Percentiles rank a stretch among this genome's conserved stretches.
phyloP scores from a whole-genome alignment of 2,329 filamentous ascomycete genomes.

The Neobulgaria alba region DNA sequence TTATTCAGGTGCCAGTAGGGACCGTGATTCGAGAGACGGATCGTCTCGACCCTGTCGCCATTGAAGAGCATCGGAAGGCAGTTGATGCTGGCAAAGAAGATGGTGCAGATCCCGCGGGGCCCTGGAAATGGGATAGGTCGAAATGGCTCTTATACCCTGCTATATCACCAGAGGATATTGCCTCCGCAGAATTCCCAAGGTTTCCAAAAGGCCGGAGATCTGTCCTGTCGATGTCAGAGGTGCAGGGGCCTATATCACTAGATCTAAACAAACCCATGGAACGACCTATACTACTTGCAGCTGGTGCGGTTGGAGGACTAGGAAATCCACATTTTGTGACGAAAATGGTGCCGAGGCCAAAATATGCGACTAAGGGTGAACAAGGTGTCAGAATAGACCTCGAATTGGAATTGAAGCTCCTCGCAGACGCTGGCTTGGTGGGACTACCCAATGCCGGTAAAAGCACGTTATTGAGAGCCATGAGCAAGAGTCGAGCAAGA shows the following conservation, averaged over 20 bases:
- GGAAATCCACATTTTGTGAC: slow-evolving; percentile 92
- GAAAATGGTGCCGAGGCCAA: slow-evolving; percentile 63
- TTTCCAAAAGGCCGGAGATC: slow-evolving; percentile 47
- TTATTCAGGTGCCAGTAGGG: slow-evolving; percentile 86
- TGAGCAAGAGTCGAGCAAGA: slow-evolving; percentile 82
- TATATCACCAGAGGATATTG: slow-evolving; percentile 61
- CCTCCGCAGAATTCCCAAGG: slow-evolving; percentile 47
- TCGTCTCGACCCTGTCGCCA: slow-evolving; percentile 65
- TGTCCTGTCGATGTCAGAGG: slow-evolving; percentile 49
- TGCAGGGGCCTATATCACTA: slow-evolving; percentile 60
- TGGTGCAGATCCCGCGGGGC: slow-evolving; percentile 21
- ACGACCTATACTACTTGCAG: slow-evolving; percentile 74
- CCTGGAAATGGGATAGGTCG: slow-evolving; percentile 41
- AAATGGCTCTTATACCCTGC: slow-evolving; percentile 87
- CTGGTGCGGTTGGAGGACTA: slow-evolving; percentile 79
- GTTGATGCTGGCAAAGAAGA: slow-evolving; percentile 33
- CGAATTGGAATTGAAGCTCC: slow-evolving; percentile 85
- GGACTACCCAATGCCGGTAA: slow-evolving; percentile 95
- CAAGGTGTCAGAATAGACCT: slow-evolving; percentile 68
- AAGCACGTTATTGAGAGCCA: slow-evolving; percentile 77
- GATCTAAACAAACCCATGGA: slow-evolving; percentile 72
- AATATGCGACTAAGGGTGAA: slow-evolving; percentile 84
- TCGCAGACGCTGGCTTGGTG: slow-evolving; percentile 91
- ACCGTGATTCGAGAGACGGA: slow-evolving; percentile 81
- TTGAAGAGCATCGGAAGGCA: slow-evolving; percentile 46